Conservation (phyloP, 2,329 filamentous ascomycete genomes). For the Nigrospora osmanthi region DNA sequence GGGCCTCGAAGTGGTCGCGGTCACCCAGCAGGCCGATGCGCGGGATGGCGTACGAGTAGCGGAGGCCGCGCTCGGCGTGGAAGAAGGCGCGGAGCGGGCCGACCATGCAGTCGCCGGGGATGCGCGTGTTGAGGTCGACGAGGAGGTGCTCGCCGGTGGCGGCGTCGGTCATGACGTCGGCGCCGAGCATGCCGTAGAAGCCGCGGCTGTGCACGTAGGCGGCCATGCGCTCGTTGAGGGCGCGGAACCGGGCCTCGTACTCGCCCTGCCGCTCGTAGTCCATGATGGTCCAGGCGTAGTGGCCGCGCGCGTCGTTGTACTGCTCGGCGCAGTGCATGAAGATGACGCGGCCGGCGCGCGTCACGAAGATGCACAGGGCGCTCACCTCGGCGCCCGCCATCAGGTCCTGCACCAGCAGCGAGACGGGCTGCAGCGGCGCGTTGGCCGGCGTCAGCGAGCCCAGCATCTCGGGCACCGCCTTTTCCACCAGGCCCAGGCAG, state of each 20-base stretch:
- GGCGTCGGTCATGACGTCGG: background rate
- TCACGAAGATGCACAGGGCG: background rate
- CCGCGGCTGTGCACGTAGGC: background rate
- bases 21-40: too few species aligned
- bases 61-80: too few species aligned
- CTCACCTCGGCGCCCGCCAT: background rate
- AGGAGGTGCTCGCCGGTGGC: background rate
- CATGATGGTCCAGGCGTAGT: background rate
- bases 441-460: background rate
- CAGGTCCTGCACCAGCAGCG: background rate
- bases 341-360: background rate
- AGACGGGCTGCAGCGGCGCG: background rate
- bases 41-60: too few species aligned
- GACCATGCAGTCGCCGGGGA: too few species aligned
- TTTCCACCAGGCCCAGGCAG: background rate
- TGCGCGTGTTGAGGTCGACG: background rate
- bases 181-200: background rate
- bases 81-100: too few species aligned
- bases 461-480: background rate
- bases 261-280: background rate
- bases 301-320: background rate
- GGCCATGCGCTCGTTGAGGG: background rate
- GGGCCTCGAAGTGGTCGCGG: too few species aligned
- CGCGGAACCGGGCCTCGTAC: background rate
- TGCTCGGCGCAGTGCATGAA: slow-evolving; percentile 1